A percentile compares a stretch with the other conserved stretches of the same genome.
Evolutionary conservation across 768 basidiomycete species (phyloP).

Genomic region (Mycena latifolia): DNA sequence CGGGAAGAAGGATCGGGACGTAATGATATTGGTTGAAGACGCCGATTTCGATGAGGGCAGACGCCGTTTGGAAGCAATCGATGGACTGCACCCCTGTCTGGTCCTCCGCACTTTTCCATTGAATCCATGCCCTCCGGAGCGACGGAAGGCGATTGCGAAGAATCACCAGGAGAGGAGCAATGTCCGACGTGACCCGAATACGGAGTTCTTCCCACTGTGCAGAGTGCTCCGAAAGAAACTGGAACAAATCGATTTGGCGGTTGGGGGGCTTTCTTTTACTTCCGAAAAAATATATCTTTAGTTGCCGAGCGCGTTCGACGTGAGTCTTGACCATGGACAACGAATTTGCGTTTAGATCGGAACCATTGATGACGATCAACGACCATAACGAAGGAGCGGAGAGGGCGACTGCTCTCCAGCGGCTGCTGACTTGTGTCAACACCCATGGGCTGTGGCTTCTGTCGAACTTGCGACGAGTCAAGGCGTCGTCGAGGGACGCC

Average conservation of each 20-base stretch:
- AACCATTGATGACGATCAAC: not conserved
- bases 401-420: slow-evolving; percentile 5
- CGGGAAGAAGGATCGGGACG: not conserved
- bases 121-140: slow-evolving; percentile 3
- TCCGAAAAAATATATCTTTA: not conserved
- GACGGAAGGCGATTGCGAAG: not conserved
- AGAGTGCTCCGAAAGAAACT: not conserved
- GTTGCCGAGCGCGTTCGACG: not conserved
- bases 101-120: not conserved
- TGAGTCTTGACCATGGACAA: slow-evolving; percentile 9
- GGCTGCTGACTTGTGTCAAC: not conserved
- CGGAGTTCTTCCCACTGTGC: slow-evolving; percentile 15
- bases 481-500: not conserved
- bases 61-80: slow-evolving; percentile 4
- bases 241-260: slow-evolving; percentile 5
- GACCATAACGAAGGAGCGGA: not conserved
- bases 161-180: not conserved
- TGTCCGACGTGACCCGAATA: not conserved
- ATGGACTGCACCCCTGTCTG: not conserved
- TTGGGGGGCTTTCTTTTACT: not conserved
- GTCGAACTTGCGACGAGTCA: not conserved
- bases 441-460: not conserved
- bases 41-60: not conserved
- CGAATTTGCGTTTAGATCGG: not conserved
- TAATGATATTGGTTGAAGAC: no score